Evolutionary conservation across 805 yeast genomes (phyloP).

Genomic region (Diddensiella caesifluorescens): DNA sequence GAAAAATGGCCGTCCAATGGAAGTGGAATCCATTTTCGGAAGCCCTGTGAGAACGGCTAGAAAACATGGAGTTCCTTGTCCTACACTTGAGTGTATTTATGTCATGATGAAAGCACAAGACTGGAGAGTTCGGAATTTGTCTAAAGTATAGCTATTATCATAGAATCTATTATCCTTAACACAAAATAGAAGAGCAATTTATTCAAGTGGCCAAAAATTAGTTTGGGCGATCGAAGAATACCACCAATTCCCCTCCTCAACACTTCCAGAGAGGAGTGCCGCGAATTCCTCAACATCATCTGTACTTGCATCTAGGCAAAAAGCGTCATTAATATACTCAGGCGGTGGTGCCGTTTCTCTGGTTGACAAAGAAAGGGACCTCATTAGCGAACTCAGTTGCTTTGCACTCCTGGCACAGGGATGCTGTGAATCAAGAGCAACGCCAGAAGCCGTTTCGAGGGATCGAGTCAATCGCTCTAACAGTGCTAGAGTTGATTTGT

Average conservation of each 20-base stretch:
- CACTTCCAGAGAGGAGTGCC: too few relatives aligned
- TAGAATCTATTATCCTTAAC: background rate
- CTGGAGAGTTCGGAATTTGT: slow-evolving; percentile 10
- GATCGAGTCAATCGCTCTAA: slow-evolving; percentile 7
- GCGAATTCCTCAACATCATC: slow-evolving; percentile 6
- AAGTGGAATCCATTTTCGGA: slow-evolving; percentile 65
- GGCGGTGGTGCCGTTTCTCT: too few relatives aligned
- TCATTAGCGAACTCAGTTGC: slow-evolving; percentile 9
- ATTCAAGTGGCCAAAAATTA: too few relatives aligned
- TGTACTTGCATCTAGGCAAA: too few relatives aligned
- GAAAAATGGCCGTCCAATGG: slow-evolving; percentile 57
- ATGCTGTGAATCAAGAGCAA: slow-evolving; percentile 3
- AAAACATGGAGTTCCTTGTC: slow-evolving; percentile 46
- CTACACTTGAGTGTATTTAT: slow-evolving; percentile 53
- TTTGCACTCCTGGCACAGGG: slow-evolving; percentile 6
- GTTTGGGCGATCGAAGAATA: too few relatives aligned
- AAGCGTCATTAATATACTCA: too few relatives aligned
- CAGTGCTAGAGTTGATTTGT: slow-evolving; percentile 2
- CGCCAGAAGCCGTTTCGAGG: slow-evolving; percentile 2
- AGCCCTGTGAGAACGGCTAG: slow-evolving; percentile 50
- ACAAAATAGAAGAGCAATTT: background rate
- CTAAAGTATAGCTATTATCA: slow-evolving; percentile 4
- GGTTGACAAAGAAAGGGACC: slow-evolving; percentile 4
- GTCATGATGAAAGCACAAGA: slow-evolving; percentile 41
- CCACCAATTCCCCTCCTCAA: too few relatives aligned